Conservation (phyloP, 768 basidiomycete genomes). For the Trametes maxima region DNA sequence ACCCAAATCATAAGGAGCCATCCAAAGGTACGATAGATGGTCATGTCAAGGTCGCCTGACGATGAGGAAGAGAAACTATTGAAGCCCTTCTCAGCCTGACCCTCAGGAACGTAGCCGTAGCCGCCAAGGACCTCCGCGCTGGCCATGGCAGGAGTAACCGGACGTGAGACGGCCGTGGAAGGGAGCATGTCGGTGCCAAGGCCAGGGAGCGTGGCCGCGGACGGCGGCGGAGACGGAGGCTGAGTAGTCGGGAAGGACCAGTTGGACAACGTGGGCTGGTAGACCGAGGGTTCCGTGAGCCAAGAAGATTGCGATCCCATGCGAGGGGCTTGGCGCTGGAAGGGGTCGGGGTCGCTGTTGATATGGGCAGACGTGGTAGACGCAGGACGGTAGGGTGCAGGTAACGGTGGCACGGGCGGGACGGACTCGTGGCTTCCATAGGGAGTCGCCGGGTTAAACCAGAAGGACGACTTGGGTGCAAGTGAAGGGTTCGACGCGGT, state of each 20-base stretch:
- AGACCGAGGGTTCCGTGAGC: conserved; percentile 65
- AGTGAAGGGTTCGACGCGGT: conserved; percentile 39
- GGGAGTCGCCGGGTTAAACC: conserved; percentile 55
- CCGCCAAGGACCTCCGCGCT: conserved; percentile 68
- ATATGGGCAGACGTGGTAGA: conserved; percentile 44
- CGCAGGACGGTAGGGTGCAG: conserved; percentile 55
- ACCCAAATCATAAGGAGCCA: conserved; percentile 74
- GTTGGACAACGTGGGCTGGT: conserved; percentile 58
- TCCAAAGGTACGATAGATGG: conserved; percentile 53
- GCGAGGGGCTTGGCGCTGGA: conserved; percentile 55
- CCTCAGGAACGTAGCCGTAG: conserved; percentile 58
- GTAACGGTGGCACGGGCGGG: conserved; percentile 61
- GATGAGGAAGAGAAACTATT: conserved; percentile 45
- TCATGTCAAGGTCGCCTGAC: conserved; percentile 57
- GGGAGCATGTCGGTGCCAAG: conserved; percentile 46
- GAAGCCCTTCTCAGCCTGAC: conserved; percentile 57
- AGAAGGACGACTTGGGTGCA: conserved; percentile 57
- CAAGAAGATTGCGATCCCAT: conserved; percentile 72
- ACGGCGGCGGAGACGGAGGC: conserved; percentile 34
- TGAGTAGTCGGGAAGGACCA: conserved; percentile 68
- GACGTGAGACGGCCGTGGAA: conserved; percentile 42
- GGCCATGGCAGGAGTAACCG: conserved; percentile 55
- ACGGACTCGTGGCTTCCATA: conserved; percentile 42
- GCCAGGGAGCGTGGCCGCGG: conserved; percentile 41
- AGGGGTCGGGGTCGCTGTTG: conserved; percentile 59